Evolutionary conservation across 495 filamentous ascomycete genomes (phyloP).

Genomic region (Bacidia rubella): DNA sequence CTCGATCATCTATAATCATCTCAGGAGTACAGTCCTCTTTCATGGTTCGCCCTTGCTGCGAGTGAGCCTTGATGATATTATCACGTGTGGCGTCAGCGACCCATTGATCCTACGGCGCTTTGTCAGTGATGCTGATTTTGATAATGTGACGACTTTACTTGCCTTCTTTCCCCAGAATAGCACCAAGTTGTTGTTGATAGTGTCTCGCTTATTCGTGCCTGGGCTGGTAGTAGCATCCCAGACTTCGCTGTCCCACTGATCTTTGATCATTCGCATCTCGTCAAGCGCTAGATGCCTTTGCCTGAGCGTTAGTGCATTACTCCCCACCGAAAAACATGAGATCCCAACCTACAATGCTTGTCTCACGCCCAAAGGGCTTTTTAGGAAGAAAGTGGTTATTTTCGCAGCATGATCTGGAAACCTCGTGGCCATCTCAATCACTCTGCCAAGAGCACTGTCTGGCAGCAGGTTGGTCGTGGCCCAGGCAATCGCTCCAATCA

Average conservation of each 20-base stretch:
- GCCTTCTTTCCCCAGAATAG: slow-evolving; percentile 62
- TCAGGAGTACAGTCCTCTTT: slow-evolving; percentile 37
- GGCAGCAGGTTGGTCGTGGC: slow-evolving; percentile 35
- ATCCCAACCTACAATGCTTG: slow-evolving; percentile 47
- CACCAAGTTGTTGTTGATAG: slow-evolving; percentile 40
- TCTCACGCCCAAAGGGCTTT: slow-evolving; percentile 47
- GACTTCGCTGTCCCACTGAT: slow-evolving; percentile 71
- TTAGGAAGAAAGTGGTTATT: slow-evolving; percentile 50
- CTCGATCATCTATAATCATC: slow-evolving; percentile 54
- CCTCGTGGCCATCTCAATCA: slow-evolving; percentile 35
- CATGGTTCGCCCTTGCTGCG: slow-evolving; percentile 1
- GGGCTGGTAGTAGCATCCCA: slow-evolving; percentile 52
- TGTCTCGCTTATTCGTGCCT: slow-evolving; percentile 18
- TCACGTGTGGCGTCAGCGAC: slow-evolving; percentile 65
- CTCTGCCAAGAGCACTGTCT: slow-evolving; percentile 22
- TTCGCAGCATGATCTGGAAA: slow-evolving; percentile 44
- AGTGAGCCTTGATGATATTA: slow-evolving; percentile 44
- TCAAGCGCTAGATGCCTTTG: slow-evolving; percentile 49
- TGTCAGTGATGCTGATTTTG: not conserved
- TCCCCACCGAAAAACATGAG: slow-evolving; percentile 17
- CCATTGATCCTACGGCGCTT: slow-evolving; percentile 52
- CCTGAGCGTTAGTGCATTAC: not conserved
- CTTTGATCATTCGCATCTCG: slow-evolving; percentile 63
- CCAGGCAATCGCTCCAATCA: slow-evolving; percentile 39
- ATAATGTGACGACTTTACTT: not conserved